phyloP scores from a whole-genome alignment of 495 filamentous ascomycete genomes.

The Neurospora cerealis region DNA sequence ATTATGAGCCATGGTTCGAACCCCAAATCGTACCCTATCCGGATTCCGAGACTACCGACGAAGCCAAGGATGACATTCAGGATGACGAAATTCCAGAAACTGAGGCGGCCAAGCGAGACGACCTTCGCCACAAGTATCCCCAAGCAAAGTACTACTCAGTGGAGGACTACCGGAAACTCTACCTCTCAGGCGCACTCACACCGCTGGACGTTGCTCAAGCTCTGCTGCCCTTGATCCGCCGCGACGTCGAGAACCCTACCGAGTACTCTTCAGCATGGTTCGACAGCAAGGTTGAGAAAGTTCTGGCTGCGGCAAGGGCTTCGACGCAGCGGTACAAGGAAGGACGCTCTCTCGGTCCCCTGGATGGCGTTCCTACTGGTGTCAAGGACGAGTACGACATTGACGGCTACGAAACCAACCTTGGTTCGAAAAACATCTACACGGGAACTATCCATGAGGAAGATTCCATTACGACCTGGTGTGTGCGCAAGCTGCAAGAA shows the following conservation, averaged over 20 bases:
- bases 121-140: constrained; percentile 19
- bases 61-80: constrained; percentile 8
- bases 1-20: constrained; percentile 59
- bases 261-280: constrained; percentile 60
- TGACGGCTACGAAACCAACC: constrained; percentile 55
- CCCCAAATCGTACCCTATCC: constrained; percentile 61
- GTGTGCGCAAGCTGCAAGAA: constrained; percentile 59
- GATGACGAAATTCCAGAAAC: constrained; percentile 4
- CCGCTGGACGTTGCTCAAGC: constrained; percentile 55
- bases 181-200: constrained; percentile 53
- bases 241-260: constrained; percentile 40
- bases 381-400: constrained; percentile 53
- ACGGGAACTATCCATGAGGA: constrained; percentile 35
- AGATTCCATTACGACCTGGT: constrained; percentile 47
- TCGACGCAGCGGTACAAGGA: constrained; percentile 56
- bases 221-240: constrained; percentile 57
- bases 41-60: neutral
- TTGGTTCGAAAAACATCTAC: constrained; percentile 42
- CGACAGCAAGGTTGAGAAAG: constrained; percentile 44
- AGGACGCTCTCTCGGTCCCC: constrained; percentile 47
- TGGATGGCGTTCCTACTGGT: constrained; percentile 66
- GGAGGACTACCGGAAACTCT: constrained; percentile 59
- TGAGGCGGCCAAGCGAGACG: constrained; percentile 4
- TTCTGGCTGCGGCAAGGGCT: constrained; percentile 53
- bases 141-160: constrained; percentile 48